Percentiles rank a stretch among this genome's conserved stretches.
Evolutionary conservation across 768 basidiomycete species (phyloP).

Genomic region (Trametes maxima): DNA sequence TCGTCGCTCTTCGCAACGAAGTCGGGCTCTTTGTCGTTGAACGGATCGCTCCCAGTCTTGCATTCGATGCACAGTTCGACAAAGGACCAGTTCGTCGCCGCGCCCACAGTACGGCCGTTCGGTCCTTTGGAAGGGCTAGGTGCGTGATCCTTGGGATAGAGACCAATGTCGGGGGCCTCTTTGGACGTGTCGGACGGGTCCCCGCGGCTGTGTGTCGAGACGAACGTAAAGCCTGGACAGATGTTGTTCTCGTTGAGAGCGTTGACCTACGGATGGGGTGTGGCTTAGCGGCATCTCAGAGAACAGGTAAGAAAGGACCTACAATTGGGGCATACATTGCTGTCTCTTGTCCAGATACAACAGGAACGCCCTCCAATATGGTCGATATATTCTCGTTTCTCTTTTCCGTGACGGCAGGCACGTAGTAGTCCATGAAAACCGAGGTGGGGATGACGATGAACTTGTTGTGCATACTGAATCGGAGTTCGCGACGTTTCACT

Average conservation of each 20-base stretch:
- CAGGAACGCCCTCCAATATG: not conserved
- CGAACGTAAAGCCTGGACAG: conserved; percentile 1
- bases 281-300: not conserved
- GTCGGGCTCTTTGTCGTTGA: not conserved
- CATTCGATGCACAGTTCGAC: conserved; percentile 11
- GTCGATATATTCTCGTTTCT: no score
- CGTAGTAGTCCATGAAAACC: not conserved
- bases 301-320: not conserved
- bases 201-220: not conserved
- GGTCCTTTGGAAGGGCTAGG: not conserved
- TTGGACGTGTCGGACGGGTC: conserved; percentile 1
- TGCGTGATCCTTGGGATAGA: not conserved
- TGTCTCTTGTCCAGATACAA: not conserved
- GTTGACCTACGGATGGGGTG: not conserved
- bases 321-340: conserved; percentile 4
- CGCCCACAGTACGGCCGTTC: not conserved
- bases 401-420: not conserved
- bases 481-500: conserved; percentile 2
- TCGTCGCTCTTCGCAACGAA: not conserved
- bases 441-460: not conserved
- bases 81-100: conserved; percentile 26
- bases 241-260: not conserved
- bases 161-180: not conserved
- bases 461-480: conserved; percentile 6
- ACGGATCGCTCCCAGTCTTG: conserved; percentile 1